Percentiles rank a stretch among this genome's conserved stretches.
Evolutionary conservation across 768 basidiomycete genomes (phyloP).

Genomic region (Tubosaeta sp.): DNA sequence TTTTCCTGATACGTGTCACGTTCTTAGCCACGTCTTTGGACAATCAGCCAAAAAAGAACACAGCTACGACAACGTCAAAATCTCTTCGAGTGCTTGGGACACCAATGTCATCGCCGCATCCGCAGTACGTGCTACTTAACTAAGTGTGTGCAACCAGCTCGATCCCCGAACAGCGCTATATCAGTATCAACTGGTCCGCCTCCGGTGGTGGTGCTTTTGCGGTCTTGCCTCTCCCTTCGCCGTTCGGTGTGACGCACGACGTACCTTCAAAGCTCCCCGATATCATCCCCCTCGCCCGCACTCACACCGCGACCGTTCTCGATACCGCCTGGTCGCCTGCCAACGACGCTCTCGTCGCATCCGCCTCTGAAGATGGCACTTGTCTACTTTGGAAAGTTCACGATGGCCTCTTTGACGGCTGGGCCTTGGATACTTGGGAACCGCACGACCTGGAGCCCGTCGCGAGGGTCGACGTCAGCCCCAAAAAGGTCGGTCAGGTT

Average conservation of each 20-base stretch:
- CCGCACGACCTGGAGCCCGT: slow-evolving; percentile 84
- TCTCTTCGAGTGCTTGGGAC: slow-evolving; percentile 91
- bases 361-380: slow-evolving; percentile 92
- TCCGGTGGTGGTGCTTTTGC: slow-evolving; percentile 93
- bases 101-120: slow-evolving; percentile 89
- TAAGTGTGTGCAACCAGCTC: background rate
- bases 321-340: slow-evolving; percentile 98
- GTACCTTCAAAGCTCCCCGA: slow-evolving; percentile 86
- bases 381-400: slow-evolving; percentile 87
- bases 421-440: slow-evolving; percentile 80
- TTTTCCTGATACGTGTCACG: background rate
- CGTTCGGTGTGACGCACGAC: slow-evolving; percentile 47
- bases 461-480: slow-evolving; percentile 69
- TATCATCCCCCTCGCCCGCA: slow-evolving; percentile 85
- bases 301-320: slow-evolving; percentile 78
- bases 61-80: slow-evolving; percentile 75
- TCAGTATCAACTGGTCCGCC: slow-evolving; percentile 92
- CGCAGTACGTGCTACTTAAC: slow-evolving; percentile 40
- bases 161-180: slow-evolving; percentile 54
- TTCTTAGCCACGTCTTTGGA: slow-evolving; percentile 82
- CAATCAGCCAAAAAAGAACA: slow-evolving; percentile 84
- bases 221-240: slow-evolving; percentile 83
- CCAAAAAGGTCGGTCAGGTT: slow-evolving; percentile 91
- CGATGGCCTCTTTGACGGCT: slow-evolving; percentile 67
- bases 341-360: slow-evolving; percentile 86